Conservation (phyloP, 768 basidiomycete species). For the Tricholoma furcatifolium region DNA sequence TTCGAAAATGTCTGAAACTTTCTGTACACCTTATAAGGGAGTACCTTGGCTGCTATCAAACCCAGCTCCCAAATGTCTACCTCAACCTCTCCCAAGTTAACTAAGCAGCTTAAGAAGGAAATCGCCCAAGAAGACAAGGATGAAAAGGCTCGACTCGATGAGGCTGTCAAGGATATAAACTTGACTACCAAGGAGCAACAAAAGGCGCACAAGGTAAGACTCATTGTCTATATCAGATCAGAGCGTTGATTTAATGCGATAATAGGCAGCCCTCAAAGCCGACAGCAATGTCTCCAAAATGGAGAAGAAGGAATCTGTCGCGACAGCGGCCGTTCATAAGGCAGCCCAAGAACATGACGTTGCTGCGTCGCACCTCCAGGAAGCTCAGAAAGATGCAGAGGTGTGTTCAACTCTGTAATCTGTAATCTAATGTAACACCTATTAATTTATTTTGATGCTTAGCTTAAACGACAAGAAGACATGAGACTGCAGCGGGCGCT, state of each 20-base stretch:
- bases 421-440: neutral
- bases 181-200: constrained; percentile 51
- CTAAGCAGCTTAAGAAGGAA: constrained; percentile 40
- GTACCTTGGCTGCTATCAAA: neutral
- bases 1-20: constrained; percentile 11
- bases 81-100: constrained; percentile 21
- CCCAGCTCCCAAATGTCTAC: constrained; percentile 4
- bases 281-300: constrained; percentile 35
- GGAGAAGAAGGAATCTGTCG: constrained; percentile 45
- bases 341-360: constrained; percentile 45
- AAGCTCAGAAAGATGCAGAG: constrained; percentile 13
- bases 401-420: constrained; percentile 1
- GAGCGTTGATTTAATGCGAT: neutral
- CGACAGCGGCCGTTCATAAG: constrained; percentile 43
- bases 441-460: neutral
- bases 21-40: neutral
- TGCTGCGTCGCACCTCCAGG: constrained; percentile 32
- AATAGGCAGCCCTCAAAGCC: constrained; percentile 16
- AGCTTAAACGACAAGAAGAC: constrained; percentile 17
- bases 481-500: constrained; percentile 20
- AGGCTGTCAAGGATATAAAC: constrained; percentile 52
- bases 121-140: constrained; percentile 49
- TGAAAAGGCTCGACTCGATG: constrained; percentile 49
- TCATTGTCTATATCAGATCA: neutral
- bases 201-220: constrained; percentile 51